A percentile compares a stretch with the other conserved stretches of the same genome.
These are phyloP conservation scores for Endocarpon pusillum DNA, from an alignment of 495 filamentous ascomycete species.

Conservation along the genomic window DNA sequence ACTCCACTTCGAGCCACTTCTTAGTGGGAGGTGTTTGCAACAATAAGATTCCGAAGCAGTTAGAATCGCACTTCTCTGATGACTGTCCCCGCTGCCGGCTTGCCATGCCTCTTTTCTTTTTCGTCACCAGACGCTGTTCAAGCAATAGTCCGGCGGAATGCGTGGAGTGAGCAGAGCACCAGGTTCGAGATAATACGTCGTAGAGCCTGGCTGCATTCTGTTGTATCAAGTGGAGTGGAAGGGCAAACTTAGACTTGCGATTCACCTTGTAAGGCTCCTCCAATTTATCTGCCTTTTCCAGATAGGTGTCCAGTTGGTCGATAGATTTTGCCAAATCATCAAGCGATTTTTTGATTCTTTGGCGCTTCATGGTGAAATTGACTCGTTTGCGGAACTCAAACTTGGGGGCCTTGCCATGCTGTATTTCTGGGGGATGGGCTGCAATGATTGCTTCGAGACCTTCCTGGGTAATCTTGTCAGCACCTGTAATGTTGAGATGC, in stretches of 20 bases:
- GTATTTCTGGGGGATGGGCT: neutral
- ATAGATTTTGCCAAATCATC: neutral
- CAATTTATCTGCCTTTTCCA: neutral
- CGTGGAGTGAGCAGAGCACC: too few relatives aligned
- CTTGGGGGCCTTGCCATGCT: neutral
- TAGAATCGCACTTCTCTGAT: too few relatives aligned
- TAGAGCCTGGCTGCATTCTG: neutral
- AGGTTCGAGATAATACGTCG: neutral
- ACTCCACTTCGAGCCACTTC: too few relatives aligned
- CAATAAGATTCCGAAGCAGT: too few relatives aligned
- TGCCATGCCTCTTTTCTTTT: too few relatives aligned
- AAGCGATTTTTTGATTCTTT: slow-evolving; percentile 1
- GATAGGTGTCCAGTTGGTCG: neutral
- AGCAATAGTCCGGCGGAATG: too few relatives aligned
- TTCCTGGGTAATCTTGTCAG: neutral
- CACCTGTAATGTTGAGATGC: neutral
- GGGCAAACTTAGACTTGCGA: neutral
- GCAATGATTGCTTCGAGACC: neutral
- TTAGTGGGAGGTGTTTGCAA: too few relatives aligned
- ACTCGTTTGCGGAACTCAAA: neutral
- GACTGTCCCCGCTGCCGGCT: too few relatives aligned
- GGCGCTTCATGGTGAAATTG: slow-evolving; percentile 1
- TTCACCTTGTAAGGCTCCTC: neutral
- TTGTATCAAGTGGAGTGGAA: neutral
- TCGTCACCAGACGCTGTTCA: too few relatives aligned